A percentile compares a stretch with the other conserved stretches of the same genome.
Evolutionary conservation across 1,139 yeast species (phyloP).

Genomic region (Debaryomyces singareniensis): DNA sequence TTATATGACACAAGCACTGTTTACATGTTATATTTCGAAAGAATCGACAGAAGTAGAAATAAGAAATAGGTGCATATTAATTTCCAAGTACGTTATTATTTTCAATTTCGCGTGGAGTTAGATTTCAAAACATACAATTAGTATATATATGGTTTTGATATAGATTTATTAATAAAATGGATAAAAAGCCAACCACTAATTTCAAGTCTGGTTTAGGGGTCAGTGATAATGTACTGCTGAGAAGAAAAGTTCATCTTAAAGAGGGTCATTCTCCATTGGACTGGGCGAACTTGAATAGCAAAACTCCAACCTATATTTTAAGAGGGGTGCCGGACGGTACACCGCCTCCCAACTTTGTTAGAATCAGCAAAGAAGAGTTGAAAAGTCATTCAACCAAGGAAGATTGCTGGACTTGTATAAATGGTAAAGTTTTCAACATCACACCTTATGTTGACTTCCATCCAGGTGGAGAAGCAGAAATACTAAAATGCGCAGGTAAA

Average conservation of each 20-base stretch:
- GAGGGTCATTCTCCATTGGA: conserved; percentile 87
- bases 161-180: not conserved
- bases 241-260: conserved; percentile 54
- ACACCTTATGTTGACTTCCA: conserved; percentile 80
- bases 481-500: conserved; percentile 74
- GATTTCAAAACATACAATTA: not conserved
- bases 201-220: conserved; percentile 1
- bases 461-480: conserved; percentile 85
- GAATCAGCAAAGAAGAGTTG: conserved; percentile 56
- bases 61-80: conserved; percentile 4
- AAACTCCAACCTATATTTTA: conserved; percentile 21
- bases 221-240: too few relatives aligned
- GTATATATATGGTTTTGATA: not conserved
- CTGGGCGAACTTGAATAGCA: conserved; percentile 63
- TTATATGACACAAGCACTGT: conserved; percentile 67
- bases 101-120: too few relatives aligned
- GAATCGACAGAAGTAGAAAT: conserved; percentile 29
- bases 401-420: conserved; percentile 84
- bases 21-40: conserved; percentile 78
- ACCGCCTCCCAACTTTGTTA: conserved; percentile 41
- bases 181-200: not conserved
- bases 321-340: conserved; percentile 35
- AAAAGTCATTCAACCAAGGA: conserved; percentile 47
- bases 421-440: conserved; percentile 78
- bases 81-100: too few relatives aligned